Base-by-base conservation (phyloP, 2,329 filamentous ascomycete genomes). In the Verticillium isaacii region DNA sequence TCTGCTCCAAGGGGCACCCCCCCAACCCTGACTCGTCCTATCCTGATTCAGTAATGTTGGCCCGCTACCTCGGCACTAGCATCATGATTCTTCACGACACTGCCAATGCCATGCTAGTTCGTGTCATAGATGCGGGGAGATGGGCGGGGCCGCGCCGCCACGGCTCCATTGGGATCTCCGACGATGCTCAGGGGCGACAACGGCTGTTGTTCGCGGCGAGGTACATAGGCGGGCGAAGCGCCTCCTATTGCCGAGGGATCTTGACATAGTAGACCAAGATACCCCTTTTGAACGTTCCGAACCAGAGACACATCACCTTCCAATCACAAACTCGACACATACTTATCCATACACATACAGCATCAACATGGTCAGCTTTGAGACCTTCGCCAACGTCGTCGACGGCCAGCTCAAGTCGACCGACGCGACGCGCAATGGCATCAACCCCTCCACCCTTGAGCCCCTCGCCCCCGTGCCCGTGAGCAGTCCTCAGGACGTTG, bases 371-470 rank as follows among this genome's bases (percentile, higher is more conserved):
- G 57, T 58, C 19, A 50, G 14, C 62, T 82, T 83, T 58, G 68
- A 72, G 63, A 82, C 77, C 0, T 78, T 76, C 69, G 74, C 76
- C 63, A 85, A 85, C 72, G 75, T 82, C 60, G 78, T 85, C 65
- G 76, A 83, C 64, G 82, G 81, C 62, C 72, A 82, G 70, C 71
- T 79, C 63, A 73, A 74, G 19, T 70, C 75, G 19, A 81, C 79
- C 1, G 66, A 73, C 32, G 69, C 76, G 60, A 82, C 77, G 14
- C 78, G 80, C 60, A 77, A 78, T 66, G 75, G 78, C 54, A 72
- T 84, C 67, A 84, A 85, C 69, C 83, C 83, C 0, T 72, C 82
- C 3, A 84, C 78, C 9, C 72, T 76, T 29, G 72, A 81, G 64
- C 72, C 79, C 32, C 80, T 82, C 58, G 78, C 80, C 32, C 76